Evolutionary conservation across 257 asterid genomes (phyloP).

Genomic region (Solanum commersonii): DNA sequence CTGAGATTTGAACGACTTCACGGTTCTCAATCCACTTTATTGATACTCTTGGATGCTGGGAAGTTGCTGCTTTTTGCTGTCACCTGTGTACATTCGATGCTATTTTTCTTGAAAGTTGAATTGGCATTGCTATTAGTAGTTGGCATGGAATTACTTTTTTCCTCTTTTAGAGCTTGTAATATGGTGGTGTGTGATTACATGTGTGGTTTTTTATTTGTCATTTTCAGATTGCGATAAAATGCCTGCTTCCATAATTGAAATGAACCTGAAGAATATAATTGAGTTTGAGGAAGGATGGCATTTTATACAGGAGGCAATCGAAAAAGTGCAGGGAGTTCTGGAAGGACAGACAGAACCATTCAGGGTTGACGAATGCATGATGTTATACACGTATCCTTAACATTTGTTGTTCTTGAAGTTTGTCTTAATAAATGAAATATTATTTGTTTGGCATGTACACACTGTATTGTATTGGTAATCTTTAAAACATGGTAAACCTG

Average conservation of each 20-base stretch:
- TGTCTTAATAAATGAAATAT: background rate
- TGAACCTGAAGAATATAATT: slow-evolving; percentile 1
- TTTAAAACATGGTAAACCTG: background rate
- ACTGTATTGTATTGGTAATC: background rate
- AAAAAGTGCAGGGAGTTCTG: slow-evolving; percentile 24
- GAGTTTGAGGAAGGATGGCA: slow-evolving; percentile 36
- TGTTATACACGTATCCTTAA: slow-evolving; percentile 39
- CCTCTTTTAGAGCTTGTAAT: background rate
- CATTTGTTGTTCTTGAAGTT: background rate
- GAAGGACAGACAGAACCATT: slow-evolving; percentile 22
- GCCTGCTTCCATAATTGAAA: background rate
- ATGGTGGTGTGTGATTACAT: background rate
- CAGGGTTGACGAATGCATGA: slow-evolving; percentile 28
- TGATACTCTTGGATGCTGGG: background rate
- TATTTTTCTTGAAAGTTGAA: background rate
- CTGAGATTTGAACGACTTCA: background rate
- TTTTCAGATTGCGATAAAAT: background rate
- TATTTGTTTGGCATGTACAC: background rate
- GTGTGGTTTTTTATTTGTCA: background rate
- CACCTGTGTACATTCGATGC: background rate
- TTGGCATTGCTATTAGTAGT: background rate
- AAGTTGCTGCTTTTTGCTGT: background rate
- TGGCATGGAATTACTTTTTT: background rate
- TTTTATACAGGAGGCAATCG: slow-evolving; percentile 22
- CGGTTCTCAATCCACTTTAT: no score